A percentile compares a stretch with the other conserved stretches of the same genome.
Evolutionary conservation across 768 basidiomycete genomes (phyloP).

Genomic region (Rhodotorula paludigena): DNA sequence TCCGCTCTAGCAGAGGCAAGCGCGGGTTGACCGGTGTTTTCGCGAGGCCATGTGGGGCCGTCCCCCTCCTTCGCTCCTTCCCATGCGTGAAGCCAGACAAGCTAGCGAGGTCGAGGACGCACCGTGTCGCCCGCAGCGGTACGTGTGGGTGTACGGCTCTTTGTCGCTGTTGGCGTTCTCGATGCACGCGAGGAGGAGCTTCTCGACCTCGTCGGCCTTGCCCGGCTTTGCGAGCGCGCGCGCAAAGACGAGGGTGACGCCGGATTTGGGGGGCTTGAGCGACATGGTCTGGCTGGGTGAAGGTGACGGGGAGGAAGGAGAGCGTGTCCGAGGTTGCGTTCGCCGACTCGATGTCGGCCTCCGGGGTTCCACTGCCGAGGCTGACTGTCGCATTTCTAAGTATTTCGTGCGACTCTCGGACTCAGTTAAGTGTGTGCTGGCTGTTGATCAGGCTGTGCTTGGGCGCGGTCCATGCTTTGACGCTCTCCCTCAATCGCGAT

Average conservation of each 20-base stretch:
- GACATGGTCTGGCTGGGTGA: constrained; percentile 6
- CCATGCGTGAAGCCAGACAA: not conserved
- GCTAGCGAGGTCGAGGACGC: not conserved
- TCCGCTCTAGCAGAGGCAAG: no score
- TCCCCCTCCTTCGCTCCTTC: not conserved
- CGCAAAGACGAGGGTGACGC: constrained; percentile 26
- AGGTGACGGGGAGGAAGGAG: not conserved
- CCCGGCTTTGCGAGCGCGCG: constrained; percentile 7
- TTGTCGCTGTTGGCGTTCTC: constrained; percentile 14
- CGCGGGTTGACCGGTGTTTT: no score
- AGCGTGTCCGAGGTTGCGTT: not conserved
- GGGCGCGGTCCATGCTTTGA: no score
- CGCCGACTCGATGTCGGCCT: no score
- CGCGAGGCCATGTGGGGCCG: no score
- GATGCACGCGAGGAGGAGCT: constrained; percentile 2
- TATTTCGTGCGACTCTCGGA: no score
- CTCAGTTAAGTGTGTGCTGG: no score
- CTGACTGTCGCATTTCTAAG: no score
- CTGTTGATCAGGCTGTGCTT: no score
- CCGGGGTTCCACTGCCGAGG: no score
- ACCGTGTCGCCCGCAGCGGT: constrained; percentile 10
- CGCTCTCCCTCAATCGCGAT: no score
- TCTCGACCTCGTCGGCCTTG: constrained; percentile 26
- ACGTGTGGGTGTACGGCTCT: constrained; percentile 30
- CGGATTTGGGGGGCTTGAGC: constrained; percentile 4